Evolutionary conservation across 805 yeast species (phyloP).

Genomic region (Priceomyces medius): DNA sequence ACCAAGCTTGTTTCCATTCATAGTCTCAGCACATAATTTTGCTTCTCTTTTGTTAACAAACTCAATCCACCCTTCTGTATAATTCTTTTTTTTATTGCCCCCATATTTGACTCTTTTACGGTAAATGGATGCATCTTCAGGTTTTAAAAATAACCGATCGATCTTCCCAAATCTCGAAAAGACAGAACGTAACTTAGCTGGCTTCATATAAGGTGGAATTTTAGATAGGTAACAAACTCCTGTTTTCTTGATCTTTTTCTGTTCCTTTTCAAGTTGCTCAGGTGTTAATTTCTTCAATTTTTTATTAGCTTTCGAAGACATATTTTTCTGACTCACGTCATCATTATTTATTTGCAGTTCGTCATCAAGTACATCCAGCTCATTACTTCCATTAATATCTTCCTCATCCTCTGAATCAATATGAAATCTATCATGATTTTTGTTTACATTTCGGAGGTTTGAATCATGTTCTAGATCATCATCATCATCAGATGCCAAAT

Average conservation of each 20-base stretch:
- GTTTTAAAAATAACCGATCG: conserved; percentile 83
- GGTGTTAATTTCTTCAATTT: conserved; percentile 58
- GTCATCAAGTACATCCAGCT: conserved; percentile 6
- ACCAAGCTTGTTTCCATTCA: conserved; percentile 87
- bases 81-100: conserved; percentile 86
- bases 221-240: conserved; percentile 93
- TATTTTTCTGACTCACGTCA: conserved; percentile 5
- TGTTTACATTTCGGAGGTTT: not conserved
- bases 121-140: conserved; percentile 70
- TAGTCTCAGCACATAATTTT: conserved; percentile 77
- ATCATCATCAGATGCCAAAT: conserved; percentile 9
- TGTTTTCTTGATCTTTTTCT: conserved; percentile 60
- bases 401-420: conserved; percentile 10
- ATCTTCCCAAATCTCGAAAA: conserved; percentile 79
- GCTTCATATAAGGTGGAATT: conserved; percentile 97
- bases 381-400: conserved; percentile 10
- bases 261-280: conserved; percentile 52
- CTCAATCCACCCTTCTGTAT: conserved; percentile 97
- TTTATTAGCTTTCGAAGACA: conserved; percentile 18
- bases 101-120: conserved; percentile 76
- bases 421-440: conserved; percentile 10
- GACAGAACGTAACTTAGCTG: conserved; percentile 81
- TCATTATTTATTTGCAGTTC: conserved; percentile 3
- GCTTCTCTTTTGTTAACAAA: conserved; percentile 82
- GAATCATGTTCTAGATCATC: conserved; percentile 9